Evolutionary conservation across 805 yeast genomes (phyloP).

Genomic region (Nakazawaea siamensis): DNA sequence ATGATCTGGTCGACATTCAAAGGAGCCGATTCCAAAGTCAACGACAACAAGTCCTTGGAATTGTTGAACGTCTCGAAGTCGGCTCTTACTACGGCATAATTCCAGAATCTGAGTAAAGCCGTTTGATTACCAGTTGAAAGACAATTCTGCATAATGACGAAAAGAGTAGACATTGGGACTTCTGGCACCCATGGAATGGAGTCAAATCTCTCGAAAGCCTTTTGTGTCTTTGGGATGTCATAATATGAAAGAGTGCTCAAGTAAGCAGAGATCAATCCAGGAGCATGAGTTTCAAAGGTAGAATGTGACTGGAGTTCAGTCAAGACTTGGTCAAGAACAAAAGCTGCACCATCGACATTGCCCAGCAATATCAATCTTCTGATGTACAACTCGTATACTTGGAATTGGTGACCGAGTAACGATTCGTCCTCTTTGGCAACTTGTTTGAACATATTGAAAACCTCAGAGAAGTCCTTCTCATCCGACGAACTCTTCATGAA

Average conservation of each 20-base stretch:
- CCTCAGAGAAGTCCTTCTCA: conserved; percentile 25
- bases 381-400: conserved; percentile 42
- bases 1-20: not conserved
- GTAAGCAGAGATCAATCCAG: conserved; percentile 18
- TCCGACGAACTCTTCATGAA: conserved; percentile 23
- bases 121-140: conserved; percentile 14
- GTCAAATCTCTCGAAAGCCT: conserved; percentile 20
- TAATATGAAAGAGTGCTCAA: conserved; percentile 18
- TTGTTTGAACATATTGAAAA: conserved; percentile 25
- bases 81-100: conserved; percentile 20
- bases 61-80: conserved; percentile 20
- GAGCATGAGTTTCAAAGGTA: not conserved
- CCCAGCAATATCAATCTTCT: conserved; percentile 43
- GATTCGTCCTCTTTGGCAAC: conserved; percentile 11
- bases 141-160: conserved; percentile 19
- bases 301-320: conserved; percentile 26
- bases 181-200: conserved; percentile 25
- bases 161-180: conserved; percentile 18
- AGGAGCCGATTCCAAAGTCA: not conserved
- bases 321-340: conserved; percentile 48
- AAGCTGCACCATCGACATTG: conserved; percentile 41
- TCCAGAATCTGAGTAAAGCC: conserved; percentile 21
- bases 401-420: conserved; percentile 27
- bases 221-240: conserved; percentile 17
- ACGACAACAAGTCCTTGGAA: not conserved